Evolutionary conservation across 2,329 filamentous ascomycete species (phyloP).

Genomic region (Aspergillus neotritici): DNA sequence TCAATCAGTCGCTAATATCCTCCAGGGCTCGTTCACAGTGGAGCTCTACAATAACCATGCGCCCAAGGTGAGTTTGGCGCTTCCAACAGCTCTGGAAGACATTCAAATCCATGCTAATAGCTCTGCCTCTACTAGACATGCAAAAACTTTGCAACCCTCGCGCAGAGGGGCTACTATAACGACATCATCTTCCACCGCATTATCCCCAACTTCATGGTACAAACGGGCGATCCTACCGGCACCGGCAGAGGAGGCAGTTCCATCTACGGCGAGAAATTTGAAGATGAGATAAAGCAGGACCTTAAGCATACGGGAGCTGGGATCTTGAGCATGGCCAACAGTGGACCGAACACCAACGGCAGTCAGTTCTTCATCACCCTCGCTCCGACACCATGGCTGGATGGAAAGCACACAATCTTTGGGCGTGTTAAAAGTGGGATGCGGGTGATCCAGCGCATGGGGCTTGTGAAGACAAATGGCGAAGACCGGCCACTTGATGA

Average conservation of each 20-base stretch:
- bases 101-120: constrained; percentile 12
- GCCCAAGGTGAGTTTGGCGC: constrained; percentile 51
- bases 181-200: constrained; percentile 83
- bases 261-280: constrained; percentile 91
- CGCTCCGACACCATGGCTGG: constrained; percentile 90
- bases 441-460: constrained; percentile 79
- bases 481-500: constrained; percentile 79
- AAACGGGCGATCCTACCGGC: constrained; percentile 89
- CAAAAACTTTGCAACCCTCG: constrained; percentile 79
- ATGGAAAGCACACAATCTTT: constrained; percentile 96
- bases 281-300: constrained; percentile 73
- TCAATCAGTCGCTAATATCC: constrained; percentile 12
- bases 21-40: constrained; percentile 71
- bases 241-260: constrained; percentile 82
- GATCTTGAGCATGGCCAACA: constrained; percentile 94
- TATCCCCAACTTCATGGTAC: constrained; percentile 94
- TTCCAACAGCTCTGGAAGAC: not conserved
- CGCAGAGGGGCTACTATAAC: constrained; percentile 81
- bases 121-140: constrained; percentile 54
- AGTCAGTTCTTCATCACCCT: constrained; percentile 95
- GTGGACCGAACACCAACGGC: constrained; percentile 86
- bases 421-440: constrained; percentile 81
- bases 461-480: constrained; percentile 71
- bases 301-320: constrained; percentile 92
- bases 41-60: constrained; percentile 90